phyloP scores from a whole-genome alignment of 306 rosid species.

The Canavalia gladiata region DNA sequence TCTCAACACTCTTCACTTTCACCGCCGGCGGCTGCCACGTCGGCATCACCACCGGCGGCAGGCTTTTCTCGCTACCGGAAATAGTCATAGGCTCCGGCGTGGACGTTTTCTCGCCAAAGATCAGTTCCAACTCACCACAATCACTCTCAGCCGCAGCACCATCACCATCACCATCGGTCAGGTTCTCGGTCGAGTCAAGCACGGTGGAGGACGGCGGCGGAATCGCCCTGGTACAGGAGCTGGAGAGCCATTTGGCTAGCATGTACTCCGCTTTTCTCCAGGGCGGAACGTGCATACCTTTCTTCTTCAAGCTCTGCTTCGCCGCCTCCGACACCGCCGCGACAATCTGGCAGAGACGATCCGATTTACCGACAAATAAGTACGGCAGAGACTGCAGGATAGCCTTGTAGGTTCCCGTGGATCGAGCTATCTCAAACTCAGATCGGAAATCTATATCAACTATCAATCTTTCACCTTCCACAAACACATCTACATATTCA shows the following conservation, averaged over 20 bases:
- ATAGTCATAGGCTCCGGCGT: slow-evolving; percentile 25
- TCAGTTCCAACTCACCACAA: slow-evolving; percentile 75
- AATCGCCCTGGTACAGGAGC: slow-evolving; percentile 58
- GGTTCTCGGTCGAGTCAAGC: background rate
- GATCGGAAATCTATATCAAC: slow-evolving; percentile 92
- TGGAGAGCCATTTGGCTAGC: slow-evolving; percentile 92
- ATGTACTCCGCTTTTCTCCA: slow-evolving; percentile 96
- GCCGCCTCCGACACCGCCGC: slow-evolving; percentile 85
- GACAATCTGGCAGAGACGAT: slow-evolving; percentile 82
- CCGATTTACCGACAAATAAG: slow-evolving; percentile 87
- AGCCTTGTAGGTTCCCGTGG: slow-evolving; percentile 83
- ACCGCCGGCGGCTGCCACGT: slow-evolving; percentile 92
- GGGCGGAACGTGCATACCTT: slow-evolving; percentile 97
- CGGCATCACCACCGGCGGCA: slow-evolving; percentile 28
- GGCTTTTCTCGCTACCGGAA: slow-evolving; percentile 38
- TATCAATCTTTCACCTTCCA: slow-evolving; percentile 81
- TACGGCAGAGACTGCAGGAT: slow-evolving; percentile 84
- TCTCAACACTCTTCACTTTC: slow-evolving; percentile 79
- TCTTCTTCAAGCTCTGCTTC: slow-evolving; percentile 89
- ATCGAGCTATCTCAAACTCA: slow-evolving; percentile 95
- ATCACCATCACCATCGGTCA: background rate
- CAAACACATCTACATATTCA: slow-evolving; percentile 84
- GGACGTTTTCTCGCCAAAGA: slow-evolving; percentile 68
- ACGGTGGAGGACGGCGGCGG: slow-evolving; percentile 42
- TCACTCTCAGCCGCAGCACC: slow-evolving; percentile 53